These are phyloP conservation scores for Cladophialophora immunda DNA, from an alignment of 2,329 filamentous ascomycete species.

Conservation along the genomic window DNA sequence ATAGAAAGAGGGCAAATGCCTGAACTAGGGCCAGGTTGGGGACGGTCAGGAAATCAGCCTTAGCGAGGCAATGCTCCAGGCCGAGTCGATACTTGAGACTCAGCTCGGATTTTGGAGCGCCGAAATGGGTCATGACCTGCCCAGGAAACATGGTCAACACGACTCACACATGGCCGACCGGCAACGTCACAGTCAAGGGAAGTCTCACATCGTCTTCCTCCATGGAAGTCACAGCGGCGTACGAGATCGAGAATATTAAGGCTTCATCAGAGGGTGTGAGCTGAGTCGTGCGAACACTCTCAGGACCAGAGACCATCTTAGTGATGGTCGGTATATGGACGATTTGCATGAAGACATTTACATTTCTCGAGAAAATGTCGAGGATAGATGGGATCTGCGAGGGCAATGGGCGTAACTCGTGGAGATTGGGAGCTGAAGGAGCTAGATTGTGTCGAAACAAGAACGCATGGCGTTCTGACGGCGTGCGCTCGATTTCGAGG, in stretches of 20 bases:
- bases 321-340: conserved; percentile 46
- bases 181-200: background rate
- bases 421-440: conserved; percentile 44
- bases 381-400: conserved; percentile 65
- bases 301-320: conserved; percentile 47
- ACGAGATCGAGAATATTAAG: conserved; percentile 66
- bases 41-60: conserved; percentile 63
- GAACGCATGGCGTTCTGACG: conserved; percentile 60
- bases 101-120: conserved; percentile 57
- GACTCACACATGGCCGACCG: background rate
- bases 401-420: conserved; percentile 60
- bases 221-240: conserved; percentile 64
- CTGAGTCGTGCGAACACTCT: conserved; percentile 44
- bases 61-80: conserved; percentile 62
- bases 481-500: conserved; percentile 52
- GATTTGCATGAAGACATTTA: conserved; percentile 53
- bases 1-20: conserved; percentile 64
- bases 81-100: conserved; percentile 62
- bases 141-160: conserved; percentile 2
- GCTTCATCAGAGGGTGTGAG: conserved; percentile 60
- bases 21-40: conserved; percentile 65
- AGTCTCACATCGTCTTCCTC: conserved; percentile 63
- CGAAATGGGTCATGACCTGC: conserved; percentile 43
- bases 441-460: conserved; percentile 58
- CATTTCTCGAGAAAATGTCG: conserved; percentile 61